Evolutionary conservation across 164 flowering plant genomes (phyloP).

Genomic region (Annona cherimola): DNA sequence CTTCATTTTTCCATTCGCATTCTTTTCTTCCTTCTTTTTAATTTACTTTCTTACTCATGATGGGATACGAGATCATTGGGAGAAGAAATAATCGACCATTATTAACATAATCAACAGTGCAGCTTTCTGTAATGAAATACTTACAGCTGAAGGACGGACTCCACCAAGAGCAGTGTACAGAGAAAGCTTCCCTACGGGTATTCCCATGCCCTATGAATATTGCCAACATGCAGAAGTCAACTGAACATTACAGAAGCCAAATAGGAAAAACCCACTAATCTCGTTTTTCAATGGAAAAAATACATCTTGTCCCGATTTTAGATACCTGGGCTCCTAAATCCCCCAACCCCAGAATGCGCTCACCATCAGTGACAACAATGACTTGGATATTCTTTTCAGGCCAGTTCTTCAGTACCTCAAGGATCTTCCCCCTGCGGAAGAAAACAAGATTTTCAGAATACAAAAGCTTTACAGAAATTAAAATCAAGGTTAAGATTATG

Average conservation of each 20-base stretch:
- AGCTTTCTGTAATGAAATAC: constrained; percentile 16
- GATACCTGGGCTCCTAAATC: constrained; percentile 83
- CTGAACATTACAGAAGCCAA: neutral
- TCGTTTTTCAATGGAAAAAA: neutral
- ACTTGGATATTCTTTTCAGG: constrained; percentile 84
- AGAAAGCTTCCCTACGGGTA: constrained; percentile 86
- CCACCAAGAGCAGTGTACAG: constrained; percentile 91
- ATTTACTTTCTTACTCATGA: neutral
- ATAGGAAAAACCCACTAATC: neutral
- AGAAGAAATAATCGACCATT: neutral
- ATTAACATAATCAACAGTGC: neutral
- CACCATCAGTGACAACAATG: constrained; percentile 89
- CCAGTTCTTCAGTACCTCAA: constrained; percentile 86
- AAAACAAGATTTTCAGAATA: neutral
- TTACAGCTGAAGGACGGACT: constrained; percentile 86
- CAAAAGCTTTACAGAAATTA: neutral
- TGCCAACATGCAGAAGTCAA: neutral
- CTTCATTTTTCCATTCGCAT: neutral
- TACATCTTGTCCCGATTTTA: neutral
- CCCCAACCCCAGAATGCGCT: constrained; percentile 77
- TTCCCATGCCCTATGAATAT: constrained; percentile 84
- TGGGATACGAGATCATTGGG: neutral
- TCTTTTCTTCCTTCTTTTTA: neutral
- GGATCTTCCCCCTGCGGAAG: constrained; percentile 67
- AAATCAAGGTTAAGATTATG: neutral